A percentile compares a stretch with the other conserved stretches of the same genome.
phyloP scores from a whole-genome alignment of 106 monocot species.

The Iris macrosiphon region DNA sequence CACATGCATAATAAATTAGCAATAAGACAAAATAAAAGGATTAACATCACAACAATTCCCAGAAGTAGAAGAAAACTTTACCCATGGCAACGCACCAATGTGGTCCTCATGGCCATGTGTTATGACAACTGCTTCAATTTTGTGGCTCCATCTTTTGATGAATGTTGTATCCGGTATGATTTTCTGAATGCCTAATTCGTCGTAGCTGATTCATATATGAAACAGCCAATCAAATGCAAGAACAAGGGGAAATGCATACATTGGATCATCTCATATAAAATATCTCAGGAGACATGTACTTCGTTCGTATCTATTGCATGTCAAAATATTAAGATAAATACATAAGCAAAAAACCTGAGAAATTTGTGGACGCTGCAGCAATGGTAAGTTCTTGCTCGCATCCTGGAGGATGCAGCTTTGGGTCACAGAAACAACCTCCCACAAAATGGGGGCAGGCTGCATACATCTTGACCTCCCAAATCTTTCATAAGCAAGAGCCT shows the following conservation, averaged over 20 bases:
- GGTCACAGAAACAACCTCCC: too few relatives aligned
- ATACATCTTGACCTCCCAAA: too few relatives aligned
- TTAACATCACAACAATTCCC: conserved; percentile 4
- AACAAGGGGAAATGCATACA: not conserved
- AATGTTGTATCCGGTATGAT: conserved; percentile 96
- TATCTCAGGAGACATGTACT: not conserved
- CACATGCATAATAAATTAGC: too few relatives aligned
- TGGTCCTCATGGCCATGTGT: conserved; percentile 99
- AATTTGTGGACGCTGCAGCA: too few relatives aligned
- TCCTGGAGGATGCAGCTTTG: too few relatives aligned
- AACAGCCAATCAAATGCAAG: not conserved
- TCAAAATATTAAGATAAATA: too few relatives aligned
- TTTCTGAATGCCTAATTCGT: conserved; percentile 96
- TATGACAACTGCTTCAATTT: conserved; percentile 96
- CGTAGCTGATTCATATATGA: conserved; percentile 46
- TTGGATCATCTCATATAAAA: not conserved
- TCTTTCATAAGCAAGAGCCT: too few relatives aligned
- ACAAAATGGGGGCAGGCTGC: too few relatives aligned
- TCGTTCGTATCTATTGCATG: too few relatives aligned
- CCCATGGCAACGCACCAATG: conserved; percentile 99
- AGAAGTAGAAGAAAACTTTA: conserved; percentile 46
- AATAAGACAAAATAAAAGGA: not conserved
- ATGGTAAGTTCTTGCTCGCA: too few relatives aligned
- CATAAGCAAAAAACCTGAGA: too few relatives aligned
- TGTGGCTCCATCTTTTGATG: conserved; percentile 95